Percentiles rank a stretch among this genome's conserved stretches.
Evolutionary conservation across 169 alveolate species (phyloP).

Genomic region (Plasmodium gaboni): DNA sequence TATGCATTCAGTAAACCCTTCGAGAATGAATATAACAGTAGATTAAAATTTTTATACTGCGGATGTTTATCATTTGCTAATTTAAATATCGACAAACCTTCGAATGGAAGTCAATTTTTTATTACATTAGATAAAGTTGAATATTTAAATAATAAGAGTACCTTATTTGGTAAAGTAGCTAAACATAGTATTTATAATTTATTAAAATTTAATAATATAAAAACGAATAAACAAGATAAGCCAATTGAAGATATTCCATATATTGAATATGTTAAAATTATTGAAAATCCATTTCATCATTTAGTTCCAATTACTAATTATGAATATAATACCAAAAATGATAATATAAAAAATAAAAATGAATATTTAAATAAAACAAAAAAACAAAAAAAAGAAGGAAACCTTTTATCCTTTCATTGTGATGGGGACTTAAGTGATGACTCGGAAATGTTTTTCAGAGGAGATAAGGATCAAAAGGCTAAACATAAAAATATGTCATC

Average conservation of each 20-base stretch:
- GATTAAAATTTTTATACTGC: conserved; percentile 88
- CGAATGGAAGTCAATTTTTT: conserved; percentile 91
- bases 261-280: conserved; percentile 71
- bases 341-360: neutral
- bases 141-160: conserved; percentile 91
- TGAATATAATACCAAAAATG: conserved; percentile 27
- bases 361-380: neutral
- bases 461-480: neutral
- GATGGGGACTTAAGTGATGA: conserved; percentile 8
- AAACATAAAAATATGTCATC: neutral
- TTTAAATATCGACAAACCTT: conserved; percentile 71
- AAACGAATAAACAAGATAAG: conserved; percentile 80
- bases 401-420: conserved; percentile 79
- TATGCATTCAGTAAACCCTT: conserved; percentile 94
- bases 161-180: conserved; percentile 95
- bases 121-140: conserved; percentile 93
- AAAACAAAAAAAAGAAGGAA: conserved; percentile 37
- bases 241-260: conserved; percentile 74
- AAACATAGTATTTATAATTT: conserved; percentile 83
- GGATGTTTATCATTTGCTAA: conserved; percentile 76
- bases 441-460: neutral
- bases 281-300: conserved; percentile 84
- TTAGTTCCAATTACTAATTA: conserved; percentile 74
- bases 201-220: conserved; percentile 79
- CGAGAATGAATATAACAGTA: conserved; percentile 94